Base-by-base conservation (phyloP, 805 yeast species). In the Barnettozyma pratensis region DNA sequence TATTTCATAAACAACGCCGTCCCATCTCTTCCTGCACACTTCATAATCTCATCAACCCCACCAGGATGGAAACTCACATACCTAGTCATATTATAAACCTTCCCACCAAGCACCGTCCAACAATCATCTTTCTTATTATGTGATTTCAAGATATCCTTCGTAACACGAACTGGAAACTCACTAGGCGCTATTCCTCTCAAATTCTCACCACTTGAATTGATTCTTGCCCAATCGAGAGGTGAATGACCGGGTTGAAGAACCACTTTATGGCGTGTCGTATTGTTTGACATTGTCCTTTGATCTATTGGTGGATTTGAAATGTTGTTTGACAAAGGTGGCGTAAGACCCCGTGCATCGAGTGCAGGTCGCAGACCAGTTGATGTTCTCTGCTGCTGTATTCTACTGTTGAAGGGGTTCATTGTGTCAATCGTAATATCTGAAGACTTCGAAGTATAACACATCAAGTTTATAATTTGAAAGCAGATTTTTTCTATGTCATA, bases 41-140 rank as follows among this genome's bases (percentile, higher is more conserved):
- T 76, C 79, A 87, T 71, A 39, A 92, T 68, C 59, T 89, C 87
- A 6, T 79, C 80, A 4, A 73, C 81, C 2, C 99, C 99, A 35
- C 99, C 99, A 0, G 99, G 99, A 57, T 92, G 99, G 64, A 82
- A 94, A 47, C 78, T 71, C 35, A 94, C 61, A 64, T 94, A 92
- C 10, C 85, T 81, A 0, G 97, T 82, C n/a, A 92, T 72, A 60
- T 91, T 88, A 69, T 87, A 92, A 2, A 92, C 96, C 58, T 80
- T 85, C 4, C 90, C 87, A 40, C 79, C 80, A 7, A 92, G 74
- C 34, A 80, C 80, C 4, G 94, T 85, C 98, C 98, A 92, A 50
- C 87, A 87, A 61, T 94, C 96, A 0, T 76, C 76, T n/a, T 51
- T 53, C 0, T 73, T 63, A 19, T 70, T 73, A 64, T 92, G 97